Base-by-base conservation (phyloP, 2,329 filamentous ascomycete genomes). In the Mollisia scopiformis region DNA sequence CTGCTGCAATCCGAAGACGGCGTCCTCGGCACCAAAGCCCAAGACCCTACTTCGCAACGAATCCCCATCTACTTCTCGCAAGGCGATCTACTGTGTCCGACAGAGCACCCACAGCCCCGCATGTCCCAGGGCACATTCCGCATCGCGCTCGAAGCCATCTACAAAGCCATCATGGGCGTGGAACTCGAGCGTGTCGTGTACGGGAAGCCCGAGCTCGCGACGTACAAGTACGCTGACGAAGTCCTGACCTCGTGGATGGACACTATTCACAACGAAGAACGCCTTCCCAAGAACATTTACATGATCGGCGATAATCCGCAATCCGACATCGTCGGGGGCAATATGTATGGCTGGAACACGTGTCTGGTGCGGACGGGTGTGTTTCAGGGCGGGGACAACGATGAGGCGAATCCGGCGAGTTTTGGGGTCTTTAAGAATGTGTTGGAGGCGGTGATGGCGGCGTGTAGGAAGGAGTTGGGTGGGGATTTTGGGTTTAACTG, bases 281-380 rank as follows among this genome's bases (percentile, higher is more conserved):
- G 77, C 62, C 78, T 91, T 43, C 88, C 88, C 3, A 74, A 84
- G 74, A 89, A 90, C 77, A 81, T 91, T 74, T 91, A 91, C 82
- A 91, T 91, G 88, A 79, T 91, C 58, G 88, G 88, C 66, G 88
- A 91, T 76, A 91, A 91, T 79, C 88, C 88, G 6, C 86, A 86
- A 27, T 89, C 86, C 27, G 88, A 91, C 73, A 91, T 91, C 70
- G 82, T 89, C 65, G 89, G 89, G 64, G 89, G 89, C 63, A 92
- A 92, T 82, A 89, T 88, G 83, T 91, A 92, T 75, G 88, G 88
- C 62, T 92, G 89, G 90, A 92, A 92, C 78, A 92, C 89, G 2
- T 92, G 89, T 72, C 77, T 92, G 57, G 89, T 92, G 59, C 85
- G 89, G 72, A 92, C 89, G 0, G 90, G 90, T 77, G 89, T 92